phyloP scores from a whole-genome alignment of 371 early-diverging fungal genomes.

The Phascolomyces articulosus region DNA sequence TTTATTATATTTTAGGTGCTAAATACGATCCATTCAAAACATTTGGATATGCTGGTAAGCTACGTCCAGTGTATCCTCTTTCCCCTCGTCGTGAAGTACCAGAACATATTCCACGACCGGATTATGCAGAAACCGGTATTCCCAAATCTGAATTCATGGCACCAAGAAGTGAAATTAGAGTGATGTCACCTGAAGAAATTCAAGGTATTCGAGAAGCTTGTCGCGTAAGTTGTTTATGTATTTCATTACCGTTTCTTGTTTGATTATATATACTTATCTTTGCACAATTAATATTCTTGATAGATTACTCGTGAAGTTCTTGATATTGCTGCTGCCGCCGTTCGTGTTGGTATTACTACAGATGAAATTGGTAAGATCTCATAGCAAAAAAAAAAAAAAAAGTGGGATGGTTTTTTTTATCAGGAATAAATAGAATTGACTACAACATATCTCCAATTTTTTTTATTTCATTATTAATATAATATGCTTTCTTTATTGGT shows the following conservation, averaged over 20 bases:
- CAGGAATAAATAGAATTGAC: too few relatives aligned
- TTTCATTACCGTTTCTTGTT: too few relatives aligned
- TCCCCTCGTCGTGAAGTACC: slow-evolving; percentile 79
- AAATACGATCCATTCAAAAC: slow-evolving; percentile 84
- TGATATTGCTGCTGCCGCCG: slow-evolving; percentile 78
- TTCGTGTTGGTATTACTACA: slow-evolving; percentile 88
- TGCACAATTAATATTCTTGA: not conserved
- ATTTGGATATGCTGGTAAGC: slow-evolving; percentile 78
- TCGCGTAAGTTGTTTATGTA: slow-evolving; percentile 40
- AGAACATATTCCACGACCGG: slow-evolving; percentile 75
- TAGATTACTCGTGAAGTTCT: slow-evolving; percentile 88
- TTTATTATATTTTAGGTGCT: slow-evolving; percentile 11
- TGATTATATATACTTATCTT: too few relatives aligned
- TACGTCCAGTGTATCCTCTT: slow-evolving; percentile 89
- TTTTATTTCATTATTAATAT: not conserved
- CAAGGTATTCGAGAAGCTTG: slow-evolving; percentile 83
- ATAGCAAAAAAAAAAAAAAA: not conserved
- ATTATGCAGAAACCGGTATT: slow-evolving; percentile 79
- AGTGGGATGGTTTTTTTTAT: too few relatives aligned
- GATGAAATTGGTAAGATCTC: slow-evolving; percentile 72
- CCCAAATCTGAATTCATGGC: slow-evolving; percentile 72
- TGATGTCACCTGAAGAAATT: slow-evolving; percentile 71
- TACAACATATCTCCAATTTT: not conserved
- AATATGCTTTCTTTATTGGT: too few relatives aligned
- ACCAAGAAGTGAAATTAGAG: slow-evolving; percentile 68